Conservation (phyloP, 2,329 filamentous ascomycete species). For the Nectriaceae sp. region DNA sequence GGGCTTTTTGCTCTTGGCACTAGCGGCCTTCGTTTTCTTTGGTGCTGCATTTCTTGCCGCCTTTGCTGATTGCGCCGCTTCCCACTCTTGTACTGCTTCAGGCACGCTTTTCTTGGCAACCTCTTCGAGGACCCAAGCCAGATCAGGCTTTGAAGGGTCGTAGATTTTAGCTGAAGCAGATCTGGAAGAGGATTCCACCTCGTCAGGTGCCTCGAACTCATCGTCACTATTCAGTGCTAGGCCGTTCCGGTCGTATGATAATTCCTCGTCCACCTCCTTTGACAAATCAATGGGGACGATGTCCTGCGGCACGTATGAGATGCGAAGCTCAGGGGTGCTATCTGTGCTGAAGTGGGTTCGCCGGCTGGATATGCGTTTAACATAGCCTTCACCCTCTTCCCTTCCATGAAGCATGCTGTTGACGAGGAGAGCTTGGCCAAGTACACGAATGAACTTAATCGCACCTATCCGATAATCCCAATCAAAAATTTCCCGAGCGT, state of each 20-base stretch:
- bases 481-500: slow-evolving; percentile 78
- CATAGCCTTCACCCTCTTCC: slow-evolving; percentile 46
- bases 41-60: slow-evolving; percentile 21
- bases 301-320: slow-evolving; percentile 75
- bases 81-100: slow-evolving; percentile 26
- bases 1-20: slow-evolving; percentile 17
- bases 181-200: slow-evolving; percentile 32
- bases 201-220: slow-evolving; percentile 52
- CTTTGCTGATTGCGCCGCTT: slow-evolving; percentile 21
- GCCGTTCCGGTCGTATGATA: slow-evolving; percentile 52
- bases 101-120: slow-evolving; percentile 31
- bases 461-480: slow-evolving; percentile 81
- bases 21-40: slow-evolving; percentile 25
- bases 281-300: slow-evolving; percentile 78
- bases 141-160: slow-evolving; percentile 55
- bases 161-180: slow-evolving; percentile 8
- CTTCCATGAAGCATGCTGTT: slow-evolving; percentile 48
- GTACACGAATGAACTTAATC: slow-evolving; percentile 77
- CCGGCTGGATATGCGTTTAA: slow-evolving; percentile 67
- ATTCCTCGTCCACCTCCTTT: slow-evolving; percentile 66
- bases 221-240: slow-evolving; percentile 68
- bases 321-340: slow-evolving; percentile 71
- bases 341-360: slow-evolving; percentile 76
- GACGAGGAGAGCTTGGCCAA: slow-evolving; percentile 75
- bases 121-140: slow-evolving; percentile 41